Evolutionary conservation across 176 grass and related monocot species (phyloP).

Genomic region (Aegilops sharonensis): DNA sequence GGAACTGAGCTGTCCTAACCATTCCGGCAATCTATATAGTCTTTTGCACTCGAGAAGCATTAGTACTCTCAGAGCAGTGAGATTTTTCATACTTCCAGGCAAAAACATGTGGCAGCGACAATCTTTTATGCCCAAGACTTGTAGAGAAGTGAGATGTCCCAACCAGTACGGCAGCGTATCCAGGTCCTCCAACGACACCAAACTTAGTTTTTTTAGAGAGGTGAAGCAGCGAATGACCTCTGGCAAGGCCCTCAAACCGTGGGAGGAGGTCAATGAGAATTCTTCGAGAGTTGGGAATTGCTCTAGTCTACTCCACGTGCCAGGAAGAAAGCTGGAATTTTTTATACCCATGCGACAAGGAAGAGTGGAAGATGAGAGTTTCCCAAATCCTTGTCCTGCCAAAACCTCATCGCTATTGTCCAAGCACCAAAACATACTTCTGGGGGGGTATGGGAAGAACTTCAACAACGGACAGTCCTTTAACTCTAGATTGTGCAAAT

Average conservation of each 20-base stretch:
- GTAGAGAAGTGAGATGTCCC: not conserved
- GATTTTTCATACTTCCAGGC: not conserved
- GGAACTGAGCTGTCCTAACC: not conserved
- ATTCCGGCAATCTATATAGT: not conserved
- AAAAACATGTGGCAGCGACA: too few relatives aligned
- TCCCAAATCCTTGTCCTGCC: not conserved
- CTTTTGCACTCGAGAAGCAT: not conserved
- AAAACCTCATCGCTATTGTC: not conserved
- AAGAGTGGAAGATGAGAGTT: not conserved
- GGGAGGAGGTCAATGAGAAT: rapidly evolving
- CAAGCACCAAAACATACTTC: not conserved
- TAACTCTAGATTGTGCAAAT: not conserved
- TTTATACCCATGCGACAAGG: not conserved
- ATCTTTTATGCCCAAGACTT: not conserved
- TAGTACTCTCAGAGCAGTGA: not conserved
- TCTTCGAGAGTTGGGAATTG: not conserved
- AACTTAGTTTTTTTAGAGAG: not conserved
- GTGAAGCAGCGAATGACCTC: not conserved
- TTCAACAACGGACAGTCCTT: not conserved
- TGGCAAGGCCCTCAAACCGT: not conserved
- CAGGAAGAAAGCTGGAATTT: not conserved
- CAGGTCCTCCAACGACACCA: too few relatives aligned
- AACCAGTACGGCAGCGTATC: too few relatives aligned
- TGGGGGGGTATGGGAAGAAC: constrained; percentile 1
- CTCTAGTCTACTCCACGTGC: not conserved